Evolutionary conservation across 257 asterid species (phyloP), one percentile per base, ranked within the genome.

Genomic region (Solanum chilense): DNA sequence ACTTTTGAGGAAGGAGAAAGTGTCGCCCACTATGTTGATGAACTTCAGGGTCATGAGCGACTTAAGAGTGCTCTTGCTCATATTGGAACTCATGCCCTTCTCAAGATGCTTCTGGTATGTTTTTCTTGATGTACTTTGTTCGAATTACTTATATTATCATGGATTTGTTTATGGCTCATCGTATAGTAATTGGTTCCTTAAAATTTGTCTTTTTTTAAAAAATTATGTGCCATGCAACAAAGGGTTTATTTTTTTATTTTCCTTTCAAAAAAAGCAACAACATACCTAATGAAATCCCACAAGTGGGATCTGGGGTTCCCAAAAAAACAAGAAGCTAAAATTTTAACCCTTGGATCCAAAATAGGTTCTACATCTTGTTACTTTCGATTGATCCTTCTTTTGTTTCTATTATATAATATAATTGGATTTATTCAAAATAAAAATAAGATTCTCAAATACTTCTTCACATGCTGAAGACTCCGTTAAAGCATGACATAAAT

Each of bases 1-100:
- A 93, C 96, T 58, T 96, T 96, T 90, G 98, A 96, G 91, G 94
- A 90, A 10, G 98, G 98, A 47, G 98, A 96, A 88, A 90, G 97
- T 90, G 98, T 96, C 69, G 87, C 98, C 16, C 89, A 64, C 70
- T 96, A 94, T 92, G 94, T 96, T 84, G 96, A 96, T 85, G 97
- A 90, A 66, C 89, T 76, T 11, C 89, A 86, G 88, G 98, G 97
- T 84, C 92, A 94, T 73, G 97, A 92, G 66, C 92, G 95, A 69
- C 89, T 94, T 80, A 96, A 93, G 90, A 93, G 94, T 64, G 90
- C 94, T 31, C 96, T 96, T 90, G 98, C 98, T 62, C 98, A 96
- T 85, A 96, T 94, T 82, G 98, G 98, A 84, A 94, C 98, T 77
- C 97, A 96, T 92, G 98, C 98, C 42, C 92, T 94, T 35, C 93